Evolutionary conservation across 768 basidiomycete species (phyloP).

Genomic region (Boletus coccyginus): DNA sequence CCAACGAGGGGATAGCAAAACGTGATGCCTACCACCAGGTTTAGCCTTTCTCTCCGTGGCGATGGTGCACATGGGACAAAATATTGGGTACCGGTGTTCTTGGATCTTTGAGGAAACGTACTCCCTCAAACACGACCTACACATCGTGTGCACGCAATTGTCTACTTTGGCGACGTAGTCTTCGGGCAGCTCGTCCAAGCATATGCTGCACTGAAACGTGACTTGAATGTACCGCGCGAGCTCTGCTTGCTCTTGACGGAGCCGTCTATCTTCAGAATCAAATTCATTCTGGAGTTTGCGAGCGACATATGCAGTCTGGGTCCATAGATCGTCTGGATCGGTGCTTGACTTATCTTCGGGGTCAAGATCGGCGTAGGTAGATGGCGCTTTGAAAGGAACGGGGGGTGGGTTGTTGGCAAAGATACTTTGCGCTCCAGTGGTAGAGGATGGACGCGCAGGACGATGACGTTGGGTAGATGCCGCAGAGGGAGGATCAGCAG

Average conservation of each 20-base stretch:
- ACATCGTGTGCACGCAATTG: slow-evolving; percentile 51
- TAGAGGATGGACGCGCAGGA: not conserved
- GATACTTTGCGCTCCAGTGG: slow-evolving; percentile 20
- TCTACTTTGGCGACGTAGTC: slow-evolving; percentile 42
- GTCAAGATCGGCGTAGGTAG: slow-evolving; percentile 15
- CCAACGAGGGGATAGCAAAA: not conserved
- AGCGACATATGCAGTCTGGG: slow-evolving; percentile 18
- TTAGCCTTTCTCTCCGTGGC: slow-evolving; percentile 22
- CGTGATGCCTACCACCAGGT: slow-evolving; percentile 32
- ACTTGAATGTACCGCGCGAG: slow-evolving; percentile 30
- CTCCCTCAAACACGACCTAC: slow-evolving; percentile 47
- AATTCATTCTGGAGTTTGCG: slow-evolving; percentile 34
- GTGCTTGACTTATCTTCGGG: not conserved
- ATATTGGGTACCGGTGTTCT: slow-evolving; percentile 55
- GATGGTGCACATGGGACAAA: slow-evolving; percentile 54
- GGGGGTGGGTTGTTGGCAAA: slow-evolving; percentile 28
- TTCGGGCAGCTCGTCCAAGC: slow-evolving; percentile 47
- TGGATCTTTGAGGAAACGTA: slow-evolving; percentile 46
- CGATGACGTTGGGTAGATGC: not conserved
- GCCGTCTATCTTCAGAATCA: slow-evolving; percentile 39
- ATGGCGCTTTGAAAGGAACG: slow-evolving; percentile 10
- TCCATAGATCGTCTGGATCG: slow-evolving; percentile 6
- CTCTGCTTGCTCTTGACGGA: slow-evolving; percentile 34
- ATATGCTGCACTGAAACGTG: slow-evolving; percentile 55
- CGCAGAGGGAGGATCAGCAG: not conserved